Evolutionary conservation across 176 grass and related monocot genomes (phyloP), one percentile per base, ranked within the genome.

Genomic region (Paspalum notatum): DNA sequence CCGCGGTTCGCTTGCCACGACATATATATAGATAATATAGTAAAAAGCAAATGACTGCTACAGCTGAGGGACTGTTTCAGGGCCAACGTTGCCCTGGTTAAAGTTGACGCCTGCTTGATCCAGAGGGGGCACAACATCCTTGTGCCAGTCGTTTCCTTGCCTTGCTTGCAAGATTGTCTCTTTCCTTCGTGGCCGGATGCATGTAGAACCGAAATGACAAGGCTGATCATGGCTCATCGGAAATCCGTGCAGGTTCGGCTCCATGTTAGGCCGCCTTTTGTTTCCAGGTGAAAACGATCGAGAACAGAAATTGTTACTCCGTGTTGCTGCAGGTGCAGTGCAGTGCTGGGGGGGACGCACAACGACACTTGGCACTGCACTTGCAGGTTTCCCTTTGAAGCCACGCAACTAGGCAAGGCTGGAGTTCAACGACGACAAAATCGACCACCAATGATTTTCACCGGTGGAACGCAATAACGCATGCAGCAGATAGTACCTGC

Each of bases 91-190:
- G 51, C 51, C 60, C 68, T 68, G 75, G 75, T 52, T 52, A 7
- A 78, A 79, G 86, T 88, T 84, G 81, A 88, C 75, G 26, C 64
- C 59, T 24, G 67, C 45, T 27, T 66, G 37, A 83, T 50, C 41
- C 48, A 5, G 6, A 20, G 42, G 61, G 86, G 44, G 57, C 86
- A 88, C 17, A 8, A 71, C 32, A 22, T 32, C 79, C 37, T 27
- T 21, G 56, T 55, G 55, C 57, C 56, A 43, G 38, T 20, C 62
- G 82, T 67, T 88, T 68, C 12, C 64, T 76, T 76, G 63, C 87
- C 71, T 81, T 72, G 77, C 68, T 66, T 69, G 45, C 14, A 57
- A 70, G 18, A 43, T 20, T 81, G 54, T 64, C 63, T 15, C 82
- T 71, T 75, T 24, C 46, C 47, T 75, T 54, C 55, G 55, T 55